Percentiles rank a stretch among this genome's conserved stretches.
Evolutionary conservation across 164 flowering plant genomes (phyloP).

Genomic region (Chloranthus sessilifolius): DNA sequence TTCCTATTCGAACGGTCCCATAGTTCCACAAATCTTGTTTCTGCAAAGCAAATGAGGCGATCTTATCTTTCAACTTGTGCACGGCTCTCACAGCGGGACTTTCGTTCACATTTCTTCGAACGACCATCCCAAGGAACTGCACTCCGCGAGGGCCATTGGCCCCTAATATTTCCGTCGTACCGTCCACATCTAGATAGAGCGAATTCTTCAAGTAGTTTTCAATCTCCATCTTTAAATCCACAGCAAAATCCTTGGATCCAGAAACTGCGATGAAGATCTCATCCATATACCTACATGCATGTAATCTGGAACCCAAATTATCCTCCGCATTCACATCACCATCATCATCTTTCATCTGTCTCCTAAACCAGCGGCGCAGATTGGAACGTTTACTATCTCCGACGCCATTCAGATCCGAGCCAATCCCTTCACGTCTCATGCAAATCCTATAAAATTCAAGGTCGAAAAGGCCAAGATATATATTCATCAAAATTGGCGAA

Average conservation of each 20-base stretch:
- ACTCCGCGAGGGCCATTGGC: slow-evolving; percentile 34
- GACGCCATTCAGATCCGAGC: slow-evolving; percentile 11
- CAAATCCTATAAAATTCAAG: slow-evolving; percentile 54
- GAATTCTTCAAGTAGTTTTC: slow-evolving; percentile 37
- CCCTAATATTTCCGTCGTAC: slow-evolving; percentile 34
- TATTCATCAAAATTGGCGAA: slow-evolving; percentile 80
- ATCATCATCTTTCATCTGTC: slow-evolving; percentile 40
- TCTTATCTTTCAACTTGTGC: slow-evolving; percentile 87
- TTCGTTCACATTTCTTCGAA: slow-evolving; percentile 42
- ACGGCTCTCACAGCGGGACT: slow-evolving; percentile 58
- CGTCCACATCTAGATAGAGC: slow-evolving; percentile 45
- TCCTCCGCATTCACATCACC: slow-evolving; percentile 10
- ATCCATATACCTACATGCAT: slow-evolving; percentile 83
- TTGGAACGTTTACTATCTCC: slow-evolving; percentile 34
- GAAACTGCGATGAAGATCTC: slow-evolving; percentile 70
- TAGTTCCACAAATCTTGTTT: slow-evolving; percentile 71
- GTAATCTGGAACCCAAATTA: slow-evolving; percentile 33
- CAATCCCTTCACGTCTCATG: slow-evolving; percentile 73
- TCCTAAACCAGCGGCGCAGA: slow-evolving; percentile 80
- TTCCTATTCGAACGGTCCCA: slow-evolving; percentile 62
- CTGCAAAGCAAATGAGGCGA: slow-evolving; percentile 61
- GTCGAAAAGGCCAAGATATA: slow-evolving; percentile 80
- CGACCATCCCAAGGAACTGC: slow-evolving; percentile 51
- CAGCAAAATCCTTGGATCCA: slow-evolving; percentile 58
- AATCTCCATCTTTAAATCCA: slow-evolving; percentile 42